These are phyloP conservation scores for Pythium coloratum DNA, from an alignment of 352 stramenopile genomes.

Conservation along the genomic window DNA sequence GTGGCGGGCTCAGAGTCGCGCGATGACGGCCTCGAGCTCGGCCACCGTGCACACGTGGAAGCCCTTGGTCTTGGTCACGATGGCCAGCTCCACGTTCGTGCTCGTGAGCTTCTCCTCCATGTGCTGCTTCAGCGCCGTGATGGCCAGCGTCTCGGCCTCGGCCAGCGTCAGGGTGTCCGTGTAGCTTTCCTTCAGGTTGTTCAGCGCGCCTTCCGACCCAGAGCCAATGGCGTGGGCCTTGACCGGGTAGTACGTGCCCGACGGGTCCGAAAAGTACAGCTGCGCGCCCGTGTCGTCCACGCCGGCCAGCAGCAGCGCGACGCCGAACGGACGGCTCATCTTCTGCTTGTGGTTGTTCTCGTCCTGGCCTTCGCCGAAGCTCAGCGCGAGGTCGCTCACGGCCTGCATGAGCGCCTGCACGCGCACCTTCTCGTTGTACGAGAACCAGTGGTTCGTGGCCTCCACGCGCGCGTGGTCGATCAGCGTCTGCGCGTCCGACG, in stretches of 20 bases:
- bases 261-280: slow-evolving; percentile 98
- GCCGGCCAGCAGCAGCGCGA: slow-evolving; percentile 97
- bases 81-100: slow-evolving; percentile 98
- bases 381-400: slow-evolving; percentile 98
- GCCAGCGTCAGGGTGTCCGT: slow-evolving; percentile 94
- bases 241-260: slow-evolving; percentile 97
- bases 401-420: slow-evolving; percentile 98
- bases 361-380: slow-evolving; percentile 91
- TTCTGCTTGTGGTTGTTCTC: slow-evolving; percentile 97
- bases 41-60: slow-evolving; percentile 95
- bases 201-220: slow-evolving; percentile 96
- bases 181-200: slow-evolving; percentile 98
- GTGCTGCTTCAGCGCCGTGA: slow-evolving; percentile 97
- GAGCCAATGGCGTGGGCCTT: slow-evolving; percentile 99
- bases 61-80: slow-evolving; percentile 93
- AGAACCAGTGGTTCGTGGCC: slow-evolving; percentile 98
- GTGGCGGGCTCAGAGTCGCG: slow-evolving; percentile 53
- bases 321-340: slow-evolving; percentile 98
- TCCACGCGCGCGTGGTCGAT: slow-evolving; percentile 99
- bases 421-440: slow-evolving; percentile 97
- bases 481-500: slow-evolving; percentile 97
- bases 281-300: slow-evolving; percentile 94
- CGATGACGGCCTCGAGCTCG: slow-evolving; percentile 93
- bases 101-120: slow-evolving; percentile 99
- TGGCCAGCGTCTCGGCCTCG: slow-evolving; percentile 96